Conservation (phyloP, 306 rosid genomes). For the Carpinus viminea region DNA sequence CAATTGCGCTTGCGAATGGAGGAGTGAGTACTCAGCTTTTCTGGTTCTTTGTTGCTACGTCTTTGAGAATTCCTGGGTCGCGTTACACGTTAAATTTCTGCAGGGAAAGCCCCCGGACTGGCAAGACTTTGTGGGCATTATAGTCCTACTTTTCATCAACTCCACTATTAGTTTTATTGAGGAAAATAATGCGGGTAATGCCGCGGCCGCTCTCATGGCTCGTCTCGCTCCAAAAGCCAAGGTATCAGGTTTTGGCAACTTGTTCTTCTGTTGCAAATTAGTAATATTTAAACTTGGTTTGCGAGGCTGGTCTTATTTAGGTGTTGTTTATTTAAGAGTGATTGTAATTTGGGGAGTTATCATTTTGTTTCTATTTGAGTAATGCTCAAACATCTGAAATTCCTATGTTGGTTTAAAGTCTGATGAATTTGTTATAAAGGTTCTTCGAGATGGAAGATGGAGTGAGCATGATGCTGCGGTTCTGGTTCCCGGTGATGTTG, state of each 20-base stretch:
- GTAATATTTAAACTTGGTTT: not conserved
- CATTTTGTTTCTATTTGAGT: not conserved
- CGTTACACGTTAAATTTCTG: slow-evolving; percentile 20
- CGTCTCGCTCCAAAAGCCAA: slow-evolving; percentile 97
- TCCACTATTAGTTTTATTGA: slow-evolving; percentile 97
- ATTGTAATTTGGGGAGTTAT: not conserved
- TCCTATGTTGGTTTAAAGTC: slow-evolving; percentile 21
- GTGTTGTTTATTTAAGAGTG: slow-evolving; percentile 19
- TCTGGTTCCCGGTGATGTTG: slow-evolving; percentile 88
- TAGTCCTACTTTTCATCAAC: slow-evolving; percentile 84
- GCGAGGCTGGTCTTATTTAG: not conserved
- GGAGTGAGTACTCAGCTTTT: slow-evolving; percentile 59
- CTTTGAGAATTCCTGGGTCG: slow-evolving; percentile 5
- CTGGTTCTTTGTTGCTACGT: slow-evolving; percentile 10
- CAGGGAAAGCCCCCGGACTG: slow-evolving; percentile 96
- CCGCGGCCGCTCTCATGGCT: slow-evolving; percentile 99
- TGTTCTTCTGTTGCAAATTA: not conserved
- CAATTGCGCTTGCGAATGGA: slow-evolving; percentile 98
- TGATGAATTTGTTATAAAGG: slow-evolving; percentile 48
- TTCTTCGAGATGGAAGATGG: slow-evolving; percentile 99
- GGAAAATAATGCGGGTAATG: slow-evolving; percentile 98
- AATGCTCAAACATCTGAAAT: not conserved
- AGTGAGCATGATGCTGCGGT: slow-evolving; percentile 76
- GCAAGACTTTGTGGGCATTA: slow-evolving; percentile 99
- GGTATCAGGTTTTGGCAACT: slow-evolving; percentile 45